phyloP scores from a whole-genome alignment of 2,329 filamentous ascomycete genomes.

The Aschersonia sp. region DNA sequence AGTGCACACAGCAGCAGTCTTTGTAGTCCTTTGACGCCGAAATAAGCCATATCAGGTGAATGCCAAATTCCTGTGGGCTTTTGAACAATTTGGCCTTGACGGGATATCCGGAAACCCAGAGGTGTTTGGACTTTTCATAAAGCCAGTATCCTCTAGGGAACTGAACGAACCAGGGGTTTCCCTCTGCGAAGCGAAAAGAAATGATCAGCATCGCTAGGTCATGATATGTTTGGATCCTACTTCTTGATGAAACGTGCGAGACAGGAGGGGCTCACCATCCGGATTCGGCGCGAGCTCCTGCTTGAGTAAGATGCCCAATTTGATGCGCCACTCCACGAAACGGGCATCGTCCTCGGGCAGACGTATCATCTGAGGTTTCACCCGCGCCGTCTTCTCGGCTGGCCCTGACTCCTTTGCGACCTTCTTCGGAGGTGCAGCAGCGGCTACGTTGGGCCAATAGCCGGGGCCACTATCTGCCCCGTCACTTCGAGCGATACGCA shows the following conservation, averaged over 20 bases:
- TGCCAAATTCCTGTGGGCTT: constrained; percentile 36
- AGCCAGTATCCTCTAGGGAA: constrained; percentile 31
- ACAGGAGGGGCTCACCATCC: constrained; percentile 16
- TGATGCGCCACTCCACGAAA: constrained; percentile 29
- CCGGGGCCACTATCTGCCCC: constrained; percentile 28
- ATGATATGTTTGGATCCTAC: too few relatives aligned
- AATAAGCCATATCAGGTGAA: constrained; percentile 37
- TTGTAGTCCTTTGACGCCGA: constrained; percentile 30
- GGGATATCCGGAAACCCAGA: constrained; percentile 35
- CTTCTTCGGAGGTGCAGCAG: constrained; percentile 13
- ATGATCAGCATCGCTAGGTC: neutral
- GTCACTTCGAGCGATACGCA: constrained; percentile 29
- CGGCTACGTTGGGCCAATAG: constrained; percentile 24
- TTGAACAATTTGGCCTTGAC: constrained; percentile 33
- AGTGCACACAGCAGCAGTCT: constrained; percentile 37
- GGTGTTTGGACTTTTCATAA: constrained; percentile 32
- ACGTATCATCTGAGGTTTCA: constrained; percentile 27
- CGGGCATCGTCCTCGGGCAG: constrained; percentile 27
- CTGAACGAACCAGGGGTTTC: constrained; percentile 28
- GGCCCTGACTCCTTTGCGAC: constrained; percentile 16
- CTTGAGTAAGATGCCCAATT: constrained; percentile 29
- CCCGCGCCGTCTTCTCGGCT: constrained; percentile 20
- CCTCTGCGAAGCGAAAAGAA: constrained; percentile 15
- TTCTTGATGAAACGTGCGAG: neutral
- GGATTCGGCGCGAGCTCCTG: constrained; percentile 27